Conservation (phyloP, 176 grass and related monocot genomes). For the Rhipidocladum racemiflorum region DNA sequence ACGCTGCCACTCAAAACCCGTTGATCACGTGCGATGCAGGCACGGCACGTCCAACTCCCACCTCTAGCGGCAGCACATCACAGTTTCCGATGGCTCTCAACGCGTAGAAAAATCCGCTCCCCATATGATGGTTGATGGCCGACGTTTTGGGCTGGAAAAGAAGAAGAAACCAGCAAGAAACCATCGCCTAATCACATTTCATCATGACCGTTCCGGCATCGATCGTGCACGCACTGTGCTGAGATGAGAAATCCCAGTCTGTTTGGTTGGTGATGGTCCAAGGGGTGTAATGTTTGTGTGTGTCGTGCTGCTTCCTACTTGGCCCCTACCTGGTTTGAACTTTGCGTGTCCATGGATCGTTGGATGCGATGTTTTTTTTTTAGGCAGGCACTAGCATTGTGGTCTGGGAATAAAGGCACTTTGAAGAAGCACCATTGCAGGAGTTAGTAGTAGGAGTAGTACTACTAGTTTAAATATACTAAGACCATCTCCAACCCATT, state of each 20-base stretch:
- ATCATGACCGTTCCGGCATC: not conserved
- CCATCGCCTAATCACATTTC: not conserved
- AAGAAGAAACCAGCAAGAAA: not conserved
- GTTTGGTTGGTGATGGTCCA: slow-evolving; percentile 6
- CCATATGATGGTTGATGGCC: not conserved
- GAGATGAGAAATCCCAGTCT: not conserved
- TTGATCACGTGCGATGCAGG: no score
- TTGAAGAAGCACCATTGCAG: not conserved
- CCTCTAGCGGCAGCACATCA: no score
- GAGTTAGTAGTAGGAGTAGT: not conserved
- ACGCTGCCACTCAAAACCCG: no score
- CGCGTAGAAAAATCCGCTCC: not conserved
- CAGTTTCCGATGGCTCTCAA: not conserved
- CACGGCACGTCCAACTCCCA: no score
- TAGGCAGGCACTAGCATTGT: not conserved
- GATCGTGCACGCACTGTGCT: slow-evolving; percentile 12
- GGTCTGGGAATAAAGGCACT: slow-evolving; percentile 2
- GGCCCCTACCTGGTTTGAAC: slow-evolving; percentile 23
- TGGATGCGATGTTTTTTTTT: not conserved
- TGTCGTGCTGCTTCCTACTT: not conserved
- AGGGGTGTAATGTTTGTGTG: not conserved
- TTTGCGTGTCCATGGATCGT: not conserved
- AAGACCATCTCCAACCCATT: no score
- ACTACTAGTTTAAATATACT: not conserved
- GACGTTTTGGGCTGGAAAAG: not conserved